Base-by-base conservation (phyloP, 257 asterid genomes). In the Solanum chilense region DNA sequence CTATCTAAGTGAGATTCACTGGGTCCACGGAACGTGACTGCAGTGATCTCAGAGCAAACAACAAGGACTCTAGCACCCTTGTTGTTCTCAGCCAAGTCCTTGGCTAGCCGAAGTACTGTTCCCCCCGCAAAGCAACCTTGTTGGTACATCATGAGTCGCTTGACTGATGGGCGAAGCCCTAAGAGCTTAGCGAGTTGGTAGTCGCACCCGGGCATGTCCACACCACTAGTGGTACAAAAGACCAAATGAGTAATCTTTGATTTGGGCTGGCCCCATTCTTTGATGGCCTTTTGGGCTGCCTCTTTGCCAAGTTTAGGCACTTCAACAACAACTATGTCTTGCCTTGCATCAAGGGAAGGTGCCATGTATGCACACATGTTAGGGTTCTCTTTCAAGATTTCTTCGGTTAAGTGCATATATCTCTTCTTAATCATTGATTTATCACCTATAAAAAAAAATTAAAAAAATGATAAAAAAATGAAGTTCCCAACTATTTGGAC, bases 131-230 rank as follows among this genome's bases (percentile, higher is more conserved):
- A 91, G 91, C 98, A 95, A 86, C 97, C 98, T 74, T 94, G 96
- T 77, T 95, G 97, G 92, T 93, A 95, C 96, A 95, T 91, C 96
- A 94, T 94, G 90, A 90, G 87, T 12, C 98, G 93, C 81, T 90
- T 91, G 33, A 95, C 95, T 16, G 97, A 90, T 4, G 97, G 93
- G 41, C 93, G 91, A 56, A 95, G 97, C 73, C 96, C 97, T 45
- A 94, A 93, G 37, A 95, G 96, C 88, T 92, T 95, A 47, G 97
- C 90, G 9, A 95, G 95, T 86, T 93, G 95, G 89, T 91, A 94
- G 93, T 95, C 98, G 15, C 94, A 93, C 16, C 98, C 98, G 14
- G 98, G 98, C 97, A 95, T 95, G 94, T 95, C 98, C 66, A 94
- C 97, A 45, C 98, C 98, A 88, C 94, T 92, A 58, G 96, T 93